Base-by-base conservation (phyloP, 2,329 filamentous ascomycete genomes). In the Tolypocladium inflatum region DNA sequence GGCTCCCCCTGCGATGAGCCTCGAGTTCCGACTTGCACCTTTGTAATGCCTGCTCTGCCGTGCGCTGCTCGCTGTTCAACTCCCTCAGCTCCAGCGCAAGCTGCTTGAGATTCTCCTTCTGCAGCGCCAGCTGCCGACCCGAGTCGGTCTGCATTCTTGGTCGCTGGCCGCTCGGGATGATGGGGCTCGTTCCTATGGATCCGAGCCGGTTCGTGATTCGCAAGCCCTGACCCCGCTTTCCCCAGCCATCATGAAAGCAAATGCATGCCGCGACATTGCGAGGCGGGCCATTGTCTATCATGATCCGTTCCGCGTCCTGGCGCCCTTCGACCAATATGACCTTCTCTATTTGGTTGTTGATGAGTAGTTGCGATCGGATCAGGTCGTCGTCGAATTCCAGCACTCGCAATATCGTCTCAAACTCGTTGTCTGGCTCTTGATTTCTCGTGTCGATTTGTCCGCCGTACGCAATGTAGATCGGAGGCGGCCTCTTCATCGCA, bases 311-410 rank as follows among this genome's bases (percentile, higher is more conserved):
- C 1, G 87, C 94, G 58, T 90, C 81, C 1, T 78, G 71, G 35
- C 89, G 78, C 37, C 87, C 78, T 57, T 85, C 78, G 57, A 97
- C 84, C 1, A 99, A 78, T 7, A 96, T 83, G 9, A 87, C 84
- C 70, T 97, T 92, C 61, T 99, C 94, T 56, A 97, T 90, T 8
- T 76, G 74, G 64, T 91, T 82, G 61, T 86, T 87, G 69, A 97
- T 94, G 66, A 99, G 87, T 53, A 97, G 76, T 59, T 91, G 87
- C 60, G 91, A 88, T 55, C 86, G 86, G 23, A 97, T 87, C 50
- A 89, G 74, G 23, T 89, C 82, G 63, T 93, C 85, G 60, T 94
- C 89, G 61, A 97, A 89, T 71, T 91, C 87, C 56, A 99, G 78
- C 1, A 90, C 84, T 55, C 90, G 83, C 52, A 97, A 75, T 61